Evolutionary conservation across 139 green algal genomes (phyloP).

Genomic region (Bryopsis sp.): DNA sequence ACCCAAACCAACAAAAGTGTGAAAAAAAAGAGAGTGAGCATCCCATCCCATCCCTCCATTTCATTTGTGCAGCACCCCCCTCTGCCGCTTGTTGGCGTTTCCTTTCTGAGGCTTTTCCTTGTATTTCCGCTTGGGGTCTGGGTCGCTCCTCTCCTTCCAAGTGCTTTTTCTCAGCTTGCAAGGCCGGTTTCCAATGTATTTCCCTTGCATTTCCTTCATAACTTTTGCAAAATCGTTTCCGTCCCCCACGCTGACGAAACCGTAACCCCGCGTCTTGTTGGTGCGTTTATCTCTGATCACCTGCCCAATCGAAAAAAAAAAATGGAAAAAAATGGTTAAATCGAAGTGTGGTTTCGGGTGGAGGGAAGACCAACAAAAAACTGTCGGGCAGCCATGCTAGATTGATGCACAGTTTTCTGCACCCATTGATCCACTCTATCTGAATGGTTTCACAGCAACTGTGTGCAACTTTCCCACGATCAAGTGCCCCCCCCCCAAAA

Average conservation of each 20-base stretch:
- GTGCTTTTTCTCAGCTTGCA: conserved; percentile 72
- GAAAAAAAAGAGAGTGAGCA: too few species aligned
- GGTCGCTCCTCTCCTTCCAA: conserved; percentile 53
- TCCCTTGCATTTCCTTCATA: conserved; percentile 77
- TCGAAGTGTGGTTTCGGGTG: background rate
- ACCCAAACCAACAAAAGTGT: too few species aligned
- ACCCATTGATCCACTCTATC: background rate
- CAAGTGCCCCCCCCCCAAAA: too few species aligned
- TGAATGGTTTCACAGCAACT: background rate
- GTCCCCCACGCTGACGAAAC: conserved; percentile 87
- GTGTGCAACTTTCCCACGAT: background rate
- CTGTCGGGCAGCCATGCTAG: background rate
- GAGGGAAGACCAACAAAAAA: background rate
- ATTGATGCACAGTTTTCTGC: background rate
- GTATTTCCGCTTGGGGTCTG: conserved; percentile 4
- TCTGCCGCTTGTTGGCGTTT: too few species aligned
- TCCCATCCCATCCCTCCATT: too few species aligned
- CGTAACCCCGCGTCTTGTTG: conserved; percentile 83
- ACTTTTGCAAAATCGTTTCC: conserved; percentile 66
- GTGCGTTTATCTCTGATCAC: conserved; percentile 67
- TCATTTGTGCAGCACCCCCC: too few species aligned
- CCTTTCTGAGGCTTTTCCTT: conserved; percentile 5
- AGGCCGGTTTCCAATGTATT: conserved; percentile 88
- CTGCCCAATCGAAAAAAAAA: conserved; percentile 24
- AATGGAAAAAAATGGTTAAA: conserved; percentile 3